Base-by-base conservation (phyloP, 2,329 filamentous ascomycete species). In the Penicillium sp. region DNA sequence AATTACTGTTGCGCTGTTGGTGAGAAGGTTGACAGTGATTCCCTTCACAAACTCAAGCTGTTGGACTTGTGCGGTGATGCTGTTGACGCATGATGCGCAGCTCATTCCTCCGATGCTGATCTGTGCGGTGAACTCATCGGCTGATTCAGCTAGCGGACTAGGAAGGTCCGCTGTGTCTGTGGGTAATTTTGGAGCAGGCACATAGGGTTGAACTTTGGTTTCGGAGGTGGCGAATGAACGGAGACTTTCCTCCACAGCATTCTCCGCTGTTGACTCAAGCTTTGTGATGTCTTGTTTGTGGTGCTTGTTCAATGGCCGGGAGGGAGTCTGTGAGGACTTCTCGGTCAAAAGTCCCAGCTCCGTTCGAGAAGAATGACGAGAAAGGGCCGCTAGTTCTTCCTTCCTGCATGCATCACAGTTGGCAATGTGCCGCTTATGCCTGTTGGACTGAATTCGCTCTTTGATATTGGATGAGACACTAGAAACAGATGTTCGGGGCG, bases 71-170 rank as follows among this genome's bases (percentile, higher is more conserved):
- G 80, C 74, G 12, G 82, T 85, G 61, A 91, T 83, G 37, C 80
- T 78, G 66, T 86, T 86, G 50, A 80, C 80, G 65, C 88, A 91
- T 12, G 86, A 81, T 14, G 85, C 84, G 68, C 88, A 91, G 4
- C 85, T 89, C 88, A 91, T 90, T 50, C 88, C 88, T 28, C 81
- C 84, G 38, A 91, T 80, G 19, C 85, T 75, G 16, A 80, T 61
- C 11, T 64, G 67, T 4, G 73, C 69, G 35, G 38, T 63, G 46
- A 64, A 73, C 42, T 58, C 61, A 41, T 61, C 56, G 11, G 38
- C 25, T 22, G 38, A 14, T n/a, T 42, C 22, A 40, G 46, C 10
- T 41, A 53, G 17, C 4, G 62, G 22, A 31, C 44, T 54, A 31
- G 51, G 42, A 36, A 45, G 38, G 38, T 48, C 41, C 22, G 38